phyloP scores from a whole-genome alignment of 106 monocot species.

The Ottelia alismoides region DNA sequence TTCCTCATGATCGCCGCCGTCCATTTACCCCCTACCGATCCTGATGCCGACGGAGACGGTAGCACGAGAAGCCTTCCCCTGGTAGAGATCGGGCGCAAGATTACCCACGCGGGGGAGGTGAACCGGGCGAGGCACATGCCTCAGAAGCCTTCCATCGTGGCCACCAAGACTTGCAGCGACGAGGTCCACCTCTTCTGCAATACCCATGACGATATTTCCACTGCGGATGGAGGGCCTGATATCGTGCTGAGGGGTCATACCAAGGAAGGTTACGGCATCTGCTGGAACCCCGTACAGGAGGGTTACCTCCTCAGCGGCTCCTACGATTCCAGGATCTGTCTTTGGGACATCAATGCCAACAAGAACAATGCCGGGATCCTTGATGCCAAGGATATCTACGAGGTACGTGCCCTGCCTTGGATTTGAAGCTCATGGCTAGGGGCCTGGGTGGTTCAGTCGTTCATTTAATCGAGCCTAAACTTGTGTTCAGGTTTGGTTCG shows the following conservation, averaged over 20 bases:
- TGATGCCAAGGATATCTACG: slow-evolving; percentile 45
- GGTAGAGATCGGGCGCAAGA: slow-evolving; percentile 24
- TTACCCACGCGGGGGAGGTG: slow-evolving; percentile 59
- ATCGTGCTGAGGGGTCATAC: slow-evolving; percentile 49
- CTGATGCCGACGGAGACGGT: too few species aligned
- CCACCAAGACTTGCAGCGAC: slow-evolving; percentile 53
- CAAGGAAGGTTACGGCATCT: slow-evolving; percentile 71
- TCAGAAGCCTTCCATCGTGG: slow-evolving; percentile 39
- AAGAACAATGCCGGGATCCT: slow-evolving; percentile 16
- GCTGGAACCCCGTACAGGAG: slow-evolving; percentile 66
- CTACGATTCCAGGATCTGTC: slow-evolving; percentile 72
- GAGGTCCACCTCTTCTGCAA: slow-evolving; percentile 61
- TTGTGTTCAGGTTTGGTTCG: too few species aligned
- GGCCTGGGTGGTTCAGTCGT: too few species aligned
- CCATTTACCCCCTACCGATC: slow-evolving; percentile 26
- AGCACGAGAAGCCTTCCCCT: slow-evolving; percentile 21
- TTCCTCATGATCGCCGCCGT: slow-evolving; percentile 44
- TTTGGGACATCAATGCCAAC: slow-evolving; percentile 47
- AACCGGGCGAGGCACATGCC: slow-evolving; percentile 83
- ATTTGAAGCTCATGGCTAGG: too few species aligned
- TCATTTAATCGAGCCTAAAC: too few species aligned
- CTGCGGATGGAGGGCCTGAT: slow-evolving; percentile 14
- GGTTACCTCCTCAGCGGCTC: slow-evolving; percentile 64
- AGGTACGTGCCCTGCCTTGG: too few species aligned
- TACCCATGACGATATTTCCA: slow-evolving; percentile 2